phyloP scores from a whole-genome alignment of 2,329 filamentous ascomycete genomes.

The Aspergillus alliaceus region DNA sequence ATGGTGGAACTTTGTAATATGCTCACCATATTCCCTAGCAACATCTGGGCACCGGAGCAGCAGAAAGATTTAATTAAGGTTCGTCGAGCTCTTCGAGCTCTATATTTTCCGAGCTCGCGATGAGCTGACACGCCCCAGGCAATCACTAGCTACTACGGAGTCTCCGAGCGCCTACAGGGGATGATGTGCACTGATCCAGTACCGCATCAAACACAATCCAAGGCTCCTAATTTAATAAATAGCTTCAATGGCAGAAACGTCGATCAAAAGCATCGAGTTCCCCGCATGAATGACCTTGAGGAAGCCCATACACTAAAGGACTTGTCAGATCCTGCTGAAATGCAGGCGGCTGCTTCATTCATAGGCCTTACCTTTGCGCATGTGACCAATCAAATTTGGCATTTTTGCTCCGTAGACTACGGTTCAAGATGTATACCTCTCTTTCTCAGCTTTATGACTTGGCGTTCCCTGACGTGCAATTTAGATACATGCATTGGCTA shows the following conservation, averaged over 20 bases:
- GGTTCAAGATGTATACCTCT: slow-evolving; percentile 58
- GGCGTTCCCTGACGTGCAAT: slow-evolving; percentile 16
- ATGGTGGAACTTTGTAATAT: neutral
- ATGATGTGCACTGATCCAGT: slow-evolving; percentile 62
- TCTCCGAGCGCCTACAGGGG: slow-evolving; percentile 65
- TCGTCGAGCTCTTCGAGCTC: neutral
- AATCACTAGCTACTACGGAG: slow-evolving; percentile 64
- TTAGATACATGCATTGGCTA: slow-evolving; percentile 69
- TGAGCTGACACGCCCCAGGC: slow-evolving; percentile 22
- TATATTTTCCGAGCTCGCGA: neutral
- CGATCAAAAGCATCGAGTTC: slow-evolving; percentile 9
- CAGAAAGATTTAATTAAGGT: slow-evolving; percentile 58
- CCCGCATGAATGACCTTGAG: slow-evolving; percentile 31
- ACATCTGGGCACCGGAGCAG: slow-evolving; percentile 67
- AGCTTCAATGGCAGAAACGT: slow-evolving; percentile 9
- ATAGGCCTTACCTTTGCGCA: slow-evolving; percentile 53
- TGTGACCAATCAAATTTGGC: slow-evolving; percentile 70
- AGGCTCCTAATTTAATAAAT: slow-evolving; percentile 12
- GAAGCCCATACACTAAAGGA: slow-evolving; percentile 27
- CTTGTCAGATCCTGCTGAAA: slow-evolving; percentile 19
- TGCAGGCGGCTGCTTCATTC: slow-evolving; percentile 25
- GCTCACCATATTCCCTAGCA: slow-evolving; percentile 44
- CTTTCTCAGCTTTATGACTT: slow-evolving; percentile 4
- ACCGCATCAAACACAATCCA: slow-evolving; percentile 22
- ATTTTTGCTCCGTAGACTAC: slow-evolving; percentile 72